Base-by-base conservation (phyloP, 225 moss, liverwort and hornwort genomes). In the Climacium dendroides region DNA sequence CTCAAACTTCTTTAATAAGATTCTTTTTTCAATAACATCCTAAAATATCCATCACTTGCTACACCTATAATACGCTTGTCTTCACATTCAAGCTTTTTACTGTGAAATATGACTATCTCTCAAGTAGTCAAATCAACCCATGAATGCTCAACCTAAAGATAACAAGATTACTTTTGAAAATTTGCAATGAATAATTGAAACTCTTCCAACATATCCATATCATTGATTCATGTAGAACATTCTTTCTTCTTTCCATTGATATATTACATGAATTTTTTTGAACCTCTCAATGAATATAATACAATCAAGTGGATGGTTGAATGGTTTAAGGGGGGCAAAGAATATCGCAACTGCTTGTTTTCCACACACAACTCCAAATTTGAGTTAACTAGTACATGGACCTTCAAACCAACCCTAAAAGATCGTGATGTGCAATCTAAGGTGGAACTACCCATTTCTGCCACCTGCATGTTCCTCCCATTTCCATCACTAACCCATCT, bases 91-190 rank as follows among this genome's bases (percentile, higher is more conserved):
- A 74, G 1, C 5, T 20, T 34, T 74, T 30, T 6, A 47, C 30
- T 2, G 2, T 30, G 11, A 2, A 47, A 30, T 30, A 29, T 11
- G 9, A 47, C 4, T 1, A 3, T 17, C 47, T 73, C 30, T 3
- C 7, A 30, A 47, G 6, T 18, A 30, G 11, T 47, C 3, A 45
- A 0, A 45, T 45, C 29, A 72, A 29, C 11, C 3, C 0, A 0
- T 11, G 10, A 72, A 45, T 29, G 9, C 30, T 47, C 0, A 0
- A 11, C 30, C 7, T 73, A 18, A 11, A 45, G 3, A 70, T 32
- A 48, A 32, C 10, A 50, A 75, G 14, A 75, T 13, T 23, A 53
- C 35, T 23, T 35, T 17, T 5, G 2, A 75, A 52, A 75, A 75
- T 15, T 35, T 35, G 6, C 14, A 52, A 35, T 35, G 14, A 75